phyloP scores from a whole-genome alignment of 208 protist genomes.

The Leishmania guyanensis region DNA sequence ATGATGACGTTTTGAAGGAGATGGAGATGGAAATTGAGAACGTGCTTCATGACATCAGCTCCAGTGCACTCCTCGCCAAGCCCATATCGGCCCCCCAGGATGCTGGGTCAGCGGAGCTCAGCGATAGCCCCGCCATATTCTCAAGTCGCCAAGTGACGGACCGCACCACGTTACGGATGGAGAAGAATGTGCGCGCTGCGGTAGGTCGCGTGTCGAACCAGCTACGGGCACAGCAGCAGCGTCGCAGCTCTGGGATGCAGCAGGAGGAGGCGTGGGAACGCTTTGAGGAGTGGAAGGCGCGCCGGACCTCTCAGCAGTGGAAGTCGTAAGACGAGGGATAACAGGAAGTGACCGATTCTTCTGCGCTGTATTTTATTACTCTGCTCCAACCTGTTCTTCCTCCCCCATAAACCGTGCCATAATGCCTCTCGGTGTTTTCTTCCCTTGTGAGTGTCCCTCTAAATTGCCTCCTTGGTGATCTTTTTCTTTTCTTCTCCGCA shows the following conservation, averaged over 20 bases:
- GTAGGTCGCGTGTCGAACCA: constrained; percentile 33
- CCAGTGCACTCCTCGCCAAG: neutral
- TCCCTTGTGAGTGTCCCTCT: neutral
- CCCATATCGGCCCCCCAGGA: neutral
- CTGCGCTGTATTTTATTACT: neutral
- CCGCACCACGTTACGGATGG: constrained; percentile 23
- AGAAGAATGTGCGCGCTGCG: constrained; percentile 38
- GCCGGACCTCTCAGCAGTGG: constrained; percentile 19
- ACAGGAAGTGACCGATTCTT: neutral
- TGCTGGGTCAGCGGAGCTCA: neutral
- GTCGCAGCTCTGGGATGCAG: constrained; percentile 10
- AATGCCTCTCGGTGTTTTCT: neutral
- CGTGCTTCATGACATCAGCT: constrained; percentile 45
- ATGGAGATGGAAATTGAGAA: constrained; percentile 80
- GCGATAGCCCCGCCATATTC: neutral
- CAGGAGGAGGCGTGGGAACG: constrained; percentile 52
- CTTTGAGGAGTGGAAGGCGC: constrained; percentile 71
- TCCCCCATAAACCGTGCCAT: neutral
- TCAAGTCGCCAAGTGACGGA: constrained; percentile 18
- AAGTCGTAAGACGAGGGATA: neutral
- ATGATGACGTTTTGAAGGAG: constrained; percentile 73
- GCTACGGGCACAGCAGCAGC: constrained; percentile 29
- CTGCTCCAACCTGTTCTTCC: neutral
- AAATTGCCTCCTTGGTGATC: neutral
- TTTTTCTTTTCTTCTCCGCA: constrained; percentile 12